phyloP scores from a whole-genome alignment of 2,329 filamentous ascomycete genomes.

The Aspergillus ruber region DNA sequence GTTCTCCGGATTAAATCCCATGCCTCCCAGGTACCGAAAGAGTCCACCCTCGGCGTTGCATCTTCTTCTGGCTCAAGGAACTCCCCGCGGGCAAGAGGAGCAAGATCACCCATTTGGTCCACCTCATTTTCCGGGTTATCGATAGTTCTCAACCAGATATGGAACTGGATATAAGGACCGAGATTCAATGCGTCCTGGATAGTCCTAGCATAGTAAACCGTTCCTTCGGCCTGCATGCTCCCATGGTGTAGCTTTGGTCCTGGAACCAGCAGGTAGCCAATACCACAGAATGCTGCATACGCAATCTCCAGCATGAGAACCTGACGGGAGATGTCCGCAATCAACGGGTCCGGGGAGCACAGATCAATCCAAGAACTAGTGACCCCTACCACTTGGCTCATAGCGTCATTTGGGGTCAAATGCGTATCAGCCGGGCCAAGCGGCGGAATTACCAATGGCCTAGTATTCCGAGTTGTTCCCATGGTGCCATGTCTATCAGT shows the following conservation, averaged over 20 bases:
- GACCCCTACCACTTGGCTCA: constrained; percentile 69
- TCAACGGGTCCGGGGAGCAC: constrained; percentile 70
- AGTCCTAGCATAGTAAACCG: constrained; percentile 72
- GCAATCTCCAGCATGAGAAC: constrained; percentile 85
- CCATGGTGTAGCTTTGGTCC: constrained; percentile 64
- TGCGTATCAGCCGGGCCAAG: constrained; percentile 46
- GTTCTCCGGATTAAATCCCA: constrained; percentile 83
- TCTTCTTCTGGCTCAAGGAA: constrained; percentile 28
- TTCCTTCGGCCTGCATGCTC: constrained; percentile 43
- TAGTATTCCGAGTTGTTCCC: constrained; percentile 35
- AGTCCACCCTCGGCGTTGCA: constrained; percentile 51
- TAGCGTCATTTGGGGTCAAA: constrained; percentile 73
- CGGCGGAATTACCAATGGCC: constrained; percentile 34
- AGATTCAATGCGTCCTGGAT: constrained; percentile 72
- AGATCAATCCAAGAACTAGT: constrained; percentile 93
- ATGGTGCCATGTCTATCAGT: constrained; percentile 33
- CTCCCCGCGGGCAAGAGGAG: constrained; percentile 36
- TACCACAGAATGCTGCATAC: constrained; percentile 92
- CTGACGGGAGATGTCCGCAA: constrained; percentile 81
- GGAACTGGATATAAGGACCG: constrained; percentile 69
- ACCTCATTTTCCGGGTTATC: constrained; percentile 57
- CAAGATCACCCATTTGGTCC: constrained; percentile 39
- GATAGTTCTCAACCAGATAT: constrained; percentile 79
- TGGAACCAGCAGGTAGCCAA: constrained; percentile 73
- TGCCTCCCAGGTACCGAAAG: constrained; percentile 82